Evolutionary conservation across 495 filamentous ascomycete species (phyloP).

Genomic region (Zalerion maritima): DNA sequence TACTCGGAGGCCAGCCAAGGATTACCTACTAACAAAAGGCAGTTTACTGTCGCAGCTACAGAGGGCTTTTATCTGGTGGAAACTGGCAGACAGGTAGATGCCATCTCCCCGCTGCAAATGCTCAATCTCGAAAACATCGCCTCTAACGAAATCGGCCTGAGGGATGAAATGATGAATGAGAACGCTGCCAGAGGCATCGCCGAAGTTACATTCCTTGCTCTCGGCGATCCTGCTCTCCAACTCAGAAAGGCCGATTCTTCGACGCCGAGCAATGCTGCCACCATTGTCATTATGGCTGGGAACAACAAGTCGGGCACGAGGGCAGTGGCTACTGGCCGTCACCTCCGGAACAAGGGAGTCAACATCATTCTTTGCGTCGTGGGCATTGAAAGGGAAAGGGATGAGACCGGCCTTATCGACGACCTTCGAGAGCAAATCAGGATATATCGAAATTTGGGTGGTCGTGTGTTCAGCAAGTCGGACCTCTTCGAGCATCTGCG

Average conservation of each 20-base stretch:
- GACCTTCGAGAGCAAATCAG: slow-evolving; percentile 60
- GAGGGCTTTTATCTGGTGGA: slow-evolving; percentile 35
- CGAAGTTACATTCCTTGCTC: slow-evolving; percentile 54
- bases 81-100: slow-evolving; percentile 59
- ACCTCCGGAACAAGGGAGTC: slow-evolving; percentile 66
- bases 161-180: slow-evolving; percentile 80
- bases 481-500: slow-evolving; percentile 37
- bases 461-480: slow-evolving; percentile 43
- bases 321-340: slow-evolving; percentile 71
- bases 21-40: slow-evolving; percentile 19
- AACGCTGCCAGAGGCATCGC: slow-evolving; percentile 81
- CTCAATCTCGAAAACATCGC: slow-evolving; percentile 82
- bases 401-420: slow-evolving; percentile 48
- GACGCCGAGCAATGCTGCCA: slow-evolving; percentile 25
- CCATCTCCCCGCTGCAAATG: slow-evolving; percentile 72
- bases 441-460: slow-evolving; percentile 63
- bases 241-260: slow-evolving; percentile 24
- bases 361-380: slow-evolving; percentile 72
- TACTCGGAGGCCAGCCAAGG: too few relatives aligned
- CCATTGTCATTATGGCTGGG: slow-evolving; percentile 71
- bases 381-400: slow-evolving; percentile 58
- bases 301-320: slow-evolving; percentile 77
- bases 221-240: slow-evolving; percentile 40
- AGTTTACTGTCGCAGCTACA: slow-evolving; percentile 11
- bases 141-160: slow-evolving; percentile 66